phyloP scores from a whole-genome alignment of 805 yeast species.

The Ogataea degrootiae region DNA sequence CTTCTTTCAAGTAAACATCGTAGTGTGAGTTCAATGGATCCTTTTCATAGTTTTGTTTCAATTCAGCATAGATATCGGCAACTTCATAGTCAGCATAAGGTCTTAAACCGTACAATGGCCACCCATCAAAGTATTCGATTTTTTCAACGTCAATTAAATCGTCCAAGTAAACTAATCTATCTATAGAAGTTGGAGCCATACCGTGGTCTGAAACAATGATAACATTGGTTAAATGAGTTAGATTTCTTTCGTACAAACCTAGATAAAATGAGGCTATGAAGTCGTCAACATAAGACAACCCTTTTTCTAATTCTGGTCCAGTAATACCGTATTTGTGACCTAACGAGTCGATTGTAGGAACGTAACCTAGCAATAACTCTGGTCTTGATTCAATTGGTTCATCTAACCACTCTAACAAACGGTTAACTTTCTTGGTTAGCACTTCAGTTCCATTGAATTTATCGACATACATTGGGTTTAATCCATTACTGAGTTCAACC shows the following conservation, averaged over 20 bases:
- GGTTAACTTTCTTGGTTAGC: slow-evolving; percentile 49
- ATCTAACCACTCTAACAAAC: slow-evolving; percentile 68
- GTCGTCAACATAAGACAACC: slow-evolving; percentile 59
- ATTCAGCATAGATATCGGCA: slow-evolving; percentile 42
- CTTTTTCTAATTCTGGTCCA: slow-evolving; percentile 52
- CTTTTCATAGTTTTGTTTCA: slow-evolving; percentile 30
- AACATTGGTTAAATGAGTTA: slow-evolving; percentile 64
- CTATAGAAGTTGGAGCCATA: slow-evolving; percentile 80
- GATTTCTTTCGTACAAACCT: slow-evolving; percentile 49
- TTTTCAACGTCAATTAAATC: slow-evolving; percentile 54
- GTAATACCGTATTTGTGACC: slow-evolving; percentile 72
- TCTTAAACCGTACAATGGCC: slow-evolving; percentile 81
- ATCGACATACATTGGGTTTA: slow-evolving; percentile 52
- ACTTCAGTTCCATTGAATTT: slow-evolving; percentile 61
- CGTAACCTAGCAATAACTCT: slow-evolving; percentile 69
- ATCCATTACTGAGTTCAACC: slow-evolving; percentile 46
- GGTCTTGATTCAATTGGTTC: slow-evolving; percentile 53
- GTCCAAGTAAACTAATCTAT: slow-evolving; percentile 66
- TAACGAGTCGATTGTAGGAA: slow-evolving; percentile 74
- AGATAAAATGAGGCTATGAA: slow-evolving; percentile 47
- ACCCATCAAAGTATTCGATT: slow-evolving; percentile 67
- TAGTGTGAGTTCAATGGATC: slow-evolving; percentile 32
- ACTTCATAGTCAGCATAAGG: slow-evolving; percentile 40
- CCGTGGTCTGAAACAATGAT: slow-evolving; percentile 88
- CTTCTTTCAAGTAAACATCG: slow-evolving; percentile 48